Evolutionary conservation across 306 rosid species (phyloP), one percentile per base, ranked within the genome.

Genomic region (apple (Malus domestica)): DNA sequence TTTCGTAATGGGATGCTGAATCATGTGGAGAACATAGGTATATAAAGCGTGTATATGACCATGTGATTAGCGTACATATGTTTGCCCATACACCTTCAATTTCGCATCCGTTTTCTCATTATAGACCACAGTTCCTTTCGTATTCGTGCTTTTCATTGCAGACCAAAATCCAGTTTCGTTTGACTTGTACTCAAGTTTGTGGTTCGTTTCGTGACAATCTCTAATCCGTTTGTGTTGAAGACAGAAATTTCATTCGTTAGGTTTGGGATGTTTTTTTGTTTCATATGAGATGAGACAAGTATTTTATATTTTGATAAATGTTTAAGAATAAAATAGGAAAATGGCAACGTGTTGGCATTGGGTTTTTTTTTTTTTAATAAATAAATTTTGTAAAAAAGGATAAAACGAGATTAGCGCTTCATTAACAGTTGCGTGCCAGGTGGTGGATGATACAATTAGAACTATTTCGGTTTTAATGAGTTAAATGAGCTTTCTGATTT

Each of bases 1-100:
- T 42, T 72, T 82, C 78, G 32, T 87, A 74, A 77, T 70, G 66
- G 78, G 77, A 70, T 70, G 27, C 49, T 76, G 19, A 66, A 54
- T 72, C 76, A 58, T 74, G 62, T 58, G 54, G 68, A 60, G 65
- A 55, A 19, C 14, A 10, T 76, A 54, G 65, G 72, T 72, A 67
- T 72, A 80, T 71, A 80, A 64, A 78, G 23, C 9, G 23, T 79
- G 27, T 68, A 68, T 73, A 76, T 83, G 79, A 83, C 77, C 84
- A 76, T 80, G 82, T 82, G 69, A 42, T 63, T 81, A 64, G 55
- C 71, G 92, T 86, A 82, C 82, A 78, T 88, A 68, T 45, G 73
- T 82, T 63, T 69, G 76, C 49, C 62, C 80, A 19, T 67, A 59
- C 68, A 63, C 76, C 78, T 69, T 71, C 61, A 68, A 82, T 80